Percentiles rank a stretch among this genome's conserved stretches.
phyloP scores from a whole-genome alignment of 768 basidiomycete species.

The Phaeotremella skinneri region DNA sequence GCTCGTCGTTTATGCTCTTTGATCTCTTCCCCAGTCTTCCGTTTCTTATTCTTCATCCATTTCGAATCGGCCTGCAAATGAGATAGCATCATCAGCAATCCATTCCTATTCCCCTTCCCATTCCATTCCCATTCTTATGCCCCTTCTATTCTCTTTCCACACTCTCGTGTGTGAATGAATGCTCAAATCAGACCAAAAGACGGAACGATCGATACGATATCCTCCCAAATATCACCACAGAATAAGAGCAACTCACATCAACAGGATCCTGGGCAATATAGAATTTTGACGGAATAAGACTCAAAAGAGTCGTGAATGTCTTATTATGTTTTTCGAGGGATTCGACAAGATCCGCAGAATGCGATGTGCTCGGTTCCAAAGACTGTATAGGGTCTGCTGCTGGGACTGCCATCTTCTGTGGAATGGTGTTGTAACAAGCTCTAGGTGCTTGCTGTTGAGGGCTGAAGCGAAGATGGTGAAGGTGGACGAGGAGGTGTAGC shows the following conservation, averaged over 20 bases:
- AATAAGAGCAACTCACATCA: conserved; percentile 56
- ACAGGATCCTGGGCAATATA: conserved; percentile 73
- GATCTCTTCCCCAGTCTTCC: conserved; percentile 76
- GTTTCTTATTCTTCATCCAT: conserved; percentile 71
- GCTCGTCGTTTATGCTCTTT: conserved; percentile 89
- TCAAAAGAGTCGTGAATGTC: conserved; percentile 76
- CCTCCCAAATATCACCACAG: not conserved
- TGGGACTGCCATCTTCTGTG: not conserved
- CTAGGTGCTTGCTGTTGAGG: too few species aligned
- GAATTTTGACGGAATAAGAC: conserved; percentile 83
- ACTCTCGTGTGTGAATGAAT: too few species aligned
- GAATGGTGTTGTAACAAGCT: too few species aligned
- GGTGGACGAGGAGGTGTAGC: too few species aligned
- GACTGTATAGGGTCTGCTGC: not conserved
- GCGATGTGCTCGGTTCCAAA: conserved; percentile 2
- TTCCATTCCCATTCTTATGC: too few species aligned
- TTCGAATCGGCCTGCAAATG: conserved; percentile 44
- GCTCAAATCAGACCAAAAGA: too few species aligned
- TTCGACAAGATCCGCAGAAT: conserved; percentile 33
- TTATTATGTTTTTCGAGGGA: conserved; percentile 76
- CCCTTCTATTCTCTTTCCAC: too few species aligned
- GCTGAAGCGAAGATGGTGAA: too few species aligned
- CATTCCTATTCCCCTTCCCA: not conserved
- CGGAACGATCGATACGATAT: too few species aligned
- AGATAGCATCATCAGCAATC: not conserved